Percentiles rank a stretch among this genome's conserved stretches.
Evolutionary conservation across 345 rosid species (phyloP).

Genomic region (Moricandia arvensis): DNA sequence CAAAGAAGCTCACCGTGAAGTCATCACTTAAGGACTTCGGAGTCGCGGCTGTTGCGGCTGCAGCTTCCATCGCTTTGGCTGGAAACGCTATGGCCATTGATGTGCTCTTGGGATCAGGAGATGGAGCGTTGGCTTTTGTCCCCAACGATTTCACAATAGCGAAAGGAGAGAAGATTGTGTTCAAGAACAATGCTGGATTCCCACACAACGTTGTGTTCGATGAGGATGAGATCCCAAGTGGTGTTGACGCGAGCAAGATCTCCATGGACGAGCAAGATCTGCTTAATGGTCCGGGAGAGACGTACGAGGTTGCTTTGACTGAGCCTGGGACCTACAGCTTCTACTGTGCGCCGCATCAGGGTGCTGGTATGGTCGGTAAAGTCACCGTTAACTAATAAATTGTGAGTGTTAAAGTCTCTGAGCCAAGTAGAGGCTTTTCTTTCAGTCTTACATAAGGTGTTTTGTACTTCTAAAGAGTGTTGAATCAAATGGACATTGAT

Average conservation of each 20-base stretch:
- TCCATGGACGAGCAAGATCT: slow-evolving; percentile 78
- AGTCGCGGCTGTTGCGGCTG: slow-evolving; percentile 31
- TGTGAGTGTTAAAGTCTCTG: slow-evolving; percentile 9
- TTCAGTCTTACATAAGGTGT: slow-evolving; percentile 17
- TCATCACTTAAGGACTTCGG: slow-evolving; percentile 38
- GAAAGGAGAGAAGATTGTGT: slow-evolving; percentile 86
- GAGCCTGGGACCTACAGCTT: slow-evolving; percentile 77
- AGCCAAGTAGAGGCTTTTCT: not conserved
- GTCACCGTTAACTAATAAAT: slow-evolving; percentile 67
- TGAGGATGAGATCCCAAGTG: slow-evolving; percentile 85
- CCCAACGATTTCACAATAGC: slow-evolving; percentile 56
- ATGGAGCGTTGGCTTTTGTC: slow-evolving; percentile 70
- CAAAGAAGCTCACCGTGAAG: slow-evolving; percentile 29
- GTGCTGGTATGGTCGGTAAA: slow-evolving; percentile 96
- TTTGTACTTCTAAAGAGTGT: slow-evolving; percentile 26
- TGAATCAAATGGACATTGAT: slow-evolving; percentile 20
- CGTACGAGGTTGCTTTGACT: slow-evolving; percentile 60
- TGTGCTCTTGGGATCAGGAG: slow-evolving; percentile 64
- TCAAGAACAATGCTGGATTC: slow-evolving; percentile 96
- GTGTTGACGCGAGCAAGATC: slow-evolving; percentile 81
- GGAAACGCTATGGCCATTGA: slow-evolving; percentile 89
- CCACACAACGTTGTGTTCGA: slow-evolving; percentile 93
- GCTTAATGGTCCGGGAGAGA: slow-evolving; percentile 75
- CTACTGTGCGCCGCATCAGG: slow-evolving; percentile 97
- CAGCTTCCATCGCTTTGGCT: slow-evolving; percentile 54